These are phyloP conservation scores for Schizosaccharomyces pombe DNA, from an alignment of 805 yeast genomes.

Conservation along the genomic window ASM294v3 CU329670.1:4268501-4269000, in stretches of 20 bases:
- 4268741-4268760: not conserved
- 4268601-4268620: too few relatives aligned
- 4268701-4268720: not conserved
- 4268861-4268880: constrained; percentile 3
- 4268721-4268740: constrained; percentile 3
- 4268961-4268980: too few relatives aligned
- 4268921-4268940: not conserved
- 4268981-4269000: too few relatives aligned
- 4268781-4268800: not conserved
- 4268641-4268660: not conserved
- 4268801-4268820: constrained; percentile 3
- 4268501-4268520: too few relatives aligned
- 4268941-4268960: not conserved
- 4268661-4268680: not conserved
- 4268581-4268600: too few relatives aligned
- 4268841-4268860: constrained; percentile 11
- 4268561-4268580: too few relatives aligned
- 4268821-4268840: constrained; percentile 20
- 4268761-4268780: not conserved
- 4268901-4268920: constrained; percentile 6
- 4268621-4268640: not conserved
- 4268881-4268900: constrained; percentile 5
- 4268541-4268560: too few relatives aligned
- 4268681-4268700: not conserved
- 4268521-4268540: too few relatives aligned